Percentiles rank a stretch among this genome's conserved stretches.
These are phyloP conservation scores for Fonsecaea pedrosoi DNA, from an alignment of 2,329 filamentous ascomycete species.

Conservation along the genomic window DNA sequence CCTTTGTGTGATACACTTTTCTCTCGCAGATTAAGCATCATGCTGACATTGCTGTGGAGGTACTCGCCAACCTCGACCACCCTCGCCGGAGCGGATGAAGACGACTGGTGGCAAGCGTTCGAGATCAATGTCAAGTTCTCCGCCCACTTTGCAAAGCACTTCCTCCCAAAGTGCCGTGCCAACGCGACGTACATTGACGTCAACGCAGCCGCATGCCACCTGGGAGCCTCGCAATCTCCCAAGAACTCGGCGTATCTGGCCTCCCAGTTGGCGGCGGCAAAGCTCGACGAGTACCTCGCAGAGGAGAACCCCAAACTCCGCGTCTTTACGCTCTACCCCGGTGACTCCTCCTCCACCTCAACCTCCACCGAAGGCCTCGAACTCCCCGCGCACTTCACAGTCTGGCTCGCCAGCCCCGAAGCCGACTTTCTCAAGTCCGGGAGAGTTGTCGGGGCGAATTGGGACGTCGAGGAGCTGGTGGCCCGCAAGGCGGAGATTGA, in stretches of 20 bases:
- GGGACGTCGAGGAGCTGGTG: constrained; percentile 56
- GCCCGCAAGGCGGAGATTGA: constrained; percentile 47
- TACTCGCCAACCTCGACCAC: constrained; percentile 37
- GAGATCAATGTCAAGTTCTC: constrained; percentile 58
- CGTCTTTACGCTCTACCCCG: constrained; percentile 53
- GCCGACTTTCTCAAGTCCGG: constrained; percentile 50
- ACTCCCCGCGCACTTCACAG: constrained; percentile 42
- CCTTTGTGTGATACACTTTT: background rate
- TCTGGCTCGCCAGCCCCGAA: constrained; percentile 51
- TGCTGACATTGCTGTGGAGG: constrained; percentile 5
- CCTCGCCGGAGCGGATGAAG: constrained; percentile 47
- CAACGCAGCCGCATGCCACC: constrained; percentile 32
- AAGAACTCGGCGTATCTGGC: constrained; percentile 48
- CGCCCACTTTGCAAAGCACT: constrained; percentile 45
- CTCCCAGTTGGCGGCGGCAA: constrained; percentile 52
- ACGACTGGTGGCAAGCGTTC: constrained; percentile 52
- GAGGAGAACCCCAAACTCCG: constrained; percentile 50
- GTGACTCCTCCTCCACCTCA: constrained; percentile 47
- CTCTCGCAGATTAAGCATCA: background rate
- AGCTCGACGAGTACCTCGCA: constrained; percentile 53
- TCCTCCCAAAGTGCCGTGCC: constrained; percentile 48
- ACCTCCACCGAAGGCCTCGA: constrained; percentile 34
- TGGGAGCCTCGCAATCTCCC: constrained; percentile 12
- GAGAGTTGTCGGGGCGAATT: constrained; percentile 47
- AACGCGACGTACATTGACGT: constrained; percentile 47